Evolutionary conservation across 257 asterid species (phyloP), one percentile per base, ranked within the genome.

Genomic region (Jacaranda copaia): DNA sequence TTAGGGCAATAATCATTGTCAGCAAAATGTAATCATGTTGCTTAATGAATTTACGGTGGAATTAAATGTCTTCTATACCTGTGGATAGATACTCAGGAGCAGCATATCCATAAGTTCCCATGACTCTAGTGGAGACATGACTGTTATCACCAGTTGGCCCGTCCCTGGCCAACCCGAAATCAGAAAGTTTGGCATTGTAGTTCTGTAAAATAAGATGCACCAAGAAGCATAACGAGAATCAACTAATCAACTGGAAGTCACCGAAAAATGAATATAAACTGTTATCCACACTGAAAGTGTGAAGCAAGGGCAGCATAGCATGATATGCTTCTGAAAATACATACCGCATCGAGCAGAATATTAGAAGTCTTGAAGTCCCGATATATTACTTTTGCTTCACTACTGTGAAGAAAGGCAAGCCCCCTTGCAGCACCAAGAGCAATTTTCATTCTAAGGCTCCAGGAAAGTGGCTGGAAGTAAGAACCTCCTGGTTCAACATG

Each of bases 361-460:
- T 90, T 92, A 6, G 97, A 87, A 42, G 96, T 86, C 88, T 88
- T 92, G 92, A 92, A 92, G 83, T 92, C 94, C 45, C 94, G 88
- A 74, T 92, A 92, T 56, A 90, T 87, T 32, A 88, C 97, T 85
- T 88, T 77, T 7, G 91, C 82, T 83, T 88, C 92, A 25, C 83
- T 89, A 61, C 81, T 78, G 58, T 92, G 97, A 78, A 92, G 97
- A 86, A 90, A 90, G 6, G 92, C 96, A 39, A 92, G 96, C 9
- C 94, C 97, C 78, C 84, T 79, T 48, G 96, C 96, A 73, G 94
- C 96, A 70, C 89, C 97, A 14, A 87, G 91, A 57, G 92, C 89
- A 39, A 92, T 87, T 63, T 85, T 90, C 94, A 92, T 85, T 62
- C 97, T 80, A 38, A 88, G 84, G 87, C 89, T 82, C 97, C 96